Percentiles rank a stretch among this genome's conserved stretches.
phyloP scores from a whole-genome alignment of 768 basidiomycete genomes.

The Xerocomus potaroensis region DNA sequence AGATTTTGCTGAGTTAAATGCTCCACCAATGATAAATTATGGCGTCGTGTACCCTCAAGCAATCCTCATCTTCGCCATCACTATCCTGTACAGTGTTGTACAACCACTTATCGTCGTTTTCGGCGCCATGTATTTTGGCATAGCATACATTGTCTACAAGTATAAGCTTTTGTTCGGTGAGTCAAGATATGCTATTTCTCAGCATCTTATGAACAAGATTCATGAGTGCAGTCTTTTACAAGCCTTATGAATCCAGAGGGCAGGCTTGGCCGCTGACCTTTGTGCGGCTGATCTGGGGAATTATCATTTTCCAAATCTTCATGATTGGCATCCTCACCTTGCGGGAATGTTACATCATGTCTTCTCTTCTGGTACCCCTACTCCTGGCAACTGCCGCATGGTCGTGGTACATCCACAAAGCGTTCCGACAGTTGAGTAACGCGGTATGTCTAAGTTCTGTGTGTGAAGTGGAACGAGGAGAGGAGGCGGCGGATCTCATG shows the following conservation, averaged over 20 bases:
- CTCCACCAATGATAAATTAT: slow-evolving; percentile 97
- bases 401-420: slow-evolving; percentile 71
- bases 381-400: slow-evolving; percentile 71
- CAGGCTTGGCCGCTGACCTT: slow-evolving; percentile 99
- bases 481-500: slow-evolving; percentile 75
- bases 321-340: slow-evolving; percentile 95
- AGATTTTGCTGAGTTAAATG: slow-evolving; percentile 97
- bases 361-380: slow-evolving; percentile 69
- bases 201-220: background rate
- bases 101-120: slow-evolving; percentile 95
- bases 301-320: slow-evolving; percentile 90
- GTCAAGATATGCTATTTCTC: slow-evolving; percentile 22
- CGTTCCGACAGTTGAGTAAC: slow-evolving; percentile 68
- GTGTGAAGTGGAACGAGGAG: slow-evolving; percentile 86
- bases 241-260: slow-evolving; percentile 95
- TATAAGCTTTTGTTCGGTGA: slow-evolving; percentile 93
- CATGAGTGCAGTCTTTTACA: slow-evolving; percentile 80
- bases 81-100: slow-evolving; percentile 91
- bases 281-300: slow-evolving; percentile 85
- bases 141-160: slow-evolving; percentile 95
- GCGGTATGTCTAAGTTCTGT: slow-evolving; percentile 84
- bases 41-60: slow-evolving; percentile 97
- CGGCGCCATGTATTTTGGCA: slow-evolving; percentile 94
- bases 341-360: slow-evolving; percentile 51
- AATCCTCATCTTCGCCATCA: slow-evolving; percentile 93